Evolutionary conservation across 2,329 filamentous ascomycete species (phyloP).

Genomic region (Ophiocordyceps sinensis): DNA sequence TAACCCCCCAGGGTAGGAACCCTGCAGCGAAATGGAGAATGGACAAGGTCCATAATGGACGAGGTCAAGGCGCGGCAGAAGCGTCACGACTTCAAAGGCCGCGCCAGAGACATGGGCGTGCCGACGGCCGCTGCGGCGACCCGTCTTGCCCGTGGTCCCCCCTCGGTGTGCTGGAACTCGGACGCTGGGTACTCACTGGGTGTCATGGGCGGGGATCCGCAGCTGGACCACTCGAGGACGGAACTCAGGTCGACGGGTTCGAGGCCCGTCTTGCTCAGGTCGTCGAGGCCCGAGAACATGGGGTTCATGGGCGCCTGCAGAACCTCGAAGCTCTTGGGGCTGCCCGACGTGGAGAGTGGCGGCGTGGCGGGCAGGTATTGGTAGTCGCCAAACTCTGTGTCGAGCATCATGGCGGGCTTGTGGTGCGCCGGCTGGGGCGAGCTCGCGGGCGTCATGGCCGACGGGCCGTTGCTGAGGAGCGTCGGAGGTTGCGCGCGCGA

Average conservation of each 20-base stretch:
- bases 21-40: neutral
- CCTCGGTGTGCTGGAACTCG: neutral
- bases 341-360: slow-evolving; percentile 72
- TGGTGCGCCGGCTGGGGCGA: slow-evolving; percentile 61
- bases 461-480: slow-evolving; percentile 42
- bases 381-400: slow-evolving; percentile 58
- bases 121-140: neutral
- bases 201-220: slow-evolving; percentile 73
- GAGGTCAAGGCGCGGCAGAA: neutral
- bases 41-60: no score
- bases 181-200: slow-evolving; percentile 52
- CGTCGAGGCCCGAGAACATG: slow-evolving; percentile 59
- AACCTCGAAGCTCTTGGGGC: slow-evolving; percentile 64
- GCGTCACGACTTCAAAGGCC: neutral
- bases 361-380: slow-evolving; percentile 75
- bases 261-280: slow-evolving; percentile 54
- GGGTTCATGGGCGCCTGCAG: slow-evolving; percentile 73
- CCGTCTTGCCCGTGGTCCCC: no score
- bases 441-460: slow-evolving; percentile 58
- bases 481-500: slow-evolving; percentile 48
- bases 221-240: slow-evolving; percentile 63
- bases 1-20: no score
- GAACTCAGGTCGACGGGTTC: slow-evolving; percentile 62
- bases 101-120: neutral
- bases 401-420: slow-evolving; percentile 65